A percentile compares a stretch with the other conserved stretches of the same genome.
These are phyloP conservation scores for Neolecta irregularis DNA, from an alignment of 1,139 yeast genomes.

Conservation along the genomic window DNA sequence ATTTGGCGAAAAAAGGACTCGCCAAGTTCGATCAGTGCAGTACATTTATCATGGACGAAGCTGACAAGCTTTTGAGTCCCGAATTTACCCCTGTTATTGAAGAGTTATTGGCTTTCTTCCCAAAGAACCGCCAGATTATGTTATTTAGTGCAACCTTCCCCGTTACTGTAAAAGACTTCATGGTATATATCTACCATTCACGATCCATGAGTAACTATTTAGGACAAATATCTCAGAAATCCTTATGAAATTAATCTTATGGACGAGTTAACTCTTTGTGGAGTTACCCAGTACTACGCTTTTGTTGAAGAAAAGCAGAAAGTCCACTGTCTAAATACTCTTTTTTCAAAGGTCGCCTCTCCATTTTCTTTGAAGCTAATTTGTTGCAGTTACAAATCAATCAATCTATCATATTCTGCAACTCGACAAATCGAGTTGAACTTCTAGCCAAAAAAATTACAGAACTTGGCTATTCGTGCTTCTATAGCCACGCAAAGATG, in stretches of 20 bases:
- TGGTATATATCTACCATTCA: constrained; percentile 26
- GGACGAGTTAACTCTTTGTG: constrained; percentile 93
- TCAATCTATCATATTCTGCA: constrained; percentile 92
- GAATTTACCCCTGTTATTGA: constrained; percentile 83
- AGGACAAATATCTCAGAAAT: constrained; percentile 64
- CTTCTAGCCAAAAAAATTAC: constrained; percentile 89
- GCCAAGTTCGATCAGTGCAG: constrained; percentile 82
- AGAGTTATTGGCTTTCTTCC: constrained; percentile 72
- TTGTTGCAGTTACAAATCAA: constrained; percentile 52
- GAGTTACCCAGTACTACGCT: constrained; percentile 94
- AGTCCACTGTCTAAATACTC: constrained; percentile 84
- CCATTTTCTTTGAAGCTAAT: background rate
- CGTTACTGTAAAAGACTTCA: constrained; percentile 75
- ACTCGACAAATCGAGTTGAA: constrained; percentile 91
- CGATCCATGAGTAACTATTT: background rate
- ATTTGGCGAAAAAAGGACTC: constrained; percentile 73
- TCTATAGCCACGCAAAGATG: constrained; percentile 94
- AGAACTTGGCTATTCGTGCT: constrained; percentile 91
- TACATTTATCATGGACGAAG: constrained; percentile 94
- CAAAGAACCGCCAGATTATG: constrained; percentile 64
- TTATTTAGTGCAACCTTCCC: constrained; percentile 95
- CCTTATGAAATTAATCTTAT: constrained; percentile 92
- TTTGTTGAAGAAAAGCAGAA: constrained; percentile 95
- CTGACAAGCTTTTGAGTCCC: constrained; percentile 86
- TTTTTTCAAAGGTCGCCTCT: constrained; percentile 48